A percentile compares a stretch with the other conserved stretches of the same genome.
phyloP scores from a whole-genome alignment of 495 filamentous ascomycete genomes.

The Talaromyces nanjingensis region DNA sequence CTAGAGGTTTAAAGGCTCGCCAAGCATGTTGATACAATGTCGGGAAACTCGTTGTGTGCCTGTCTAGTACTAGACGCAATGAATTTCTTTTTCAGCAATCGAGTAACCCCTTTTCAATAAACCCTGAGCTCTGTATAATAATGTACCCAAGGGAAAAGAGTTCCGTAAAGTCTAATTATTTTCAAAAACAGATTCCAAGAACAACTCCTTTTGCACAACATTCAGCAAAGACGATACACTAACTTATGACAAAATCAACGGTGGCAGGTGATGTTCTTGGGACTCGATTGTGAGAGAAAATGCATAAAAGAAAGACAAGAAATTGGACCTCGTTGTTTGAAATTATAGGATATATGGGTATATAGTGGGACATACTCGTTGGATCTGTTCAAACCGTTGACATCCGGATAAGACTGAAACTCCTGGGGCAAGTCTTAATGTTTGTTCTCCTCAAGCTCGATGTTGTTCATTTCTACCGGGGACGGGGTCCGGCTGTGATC shows the following conservation, averaged over 20 bases:
- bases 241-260: neutral
- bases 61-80: neutral
- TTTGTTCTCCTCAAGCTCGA: neutral
- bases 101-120: neutral
- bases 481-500: neutral
- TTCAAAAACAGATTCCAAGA: neutral
- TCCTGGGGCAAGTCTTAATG: neutral
- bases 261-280: neutral
- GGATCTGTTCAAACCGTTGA: neutral
- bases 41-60: neutral
- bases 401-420: neutral
- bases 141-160: neutral
- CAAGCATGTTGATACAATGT: neutral
- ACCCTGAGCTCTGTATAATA: neutral
- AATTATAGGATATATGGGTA: neutral
- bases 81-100: neutral
- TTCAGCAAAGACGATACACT: neutral
- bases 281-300: neutral
- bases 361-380: neutral
- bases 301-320: neutral
- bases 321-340: neutral
- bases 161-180: neutral
- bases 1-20: neutral
- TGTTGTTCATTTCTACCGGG: conserved; percentile 1
- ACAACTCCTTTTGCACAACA: neutral